Evolutionary conservation across 257 asterid species (phyloP), one percentile per base, ranked within the genome.

Genomic region (Jacaranda mimosifolia): DNA sequence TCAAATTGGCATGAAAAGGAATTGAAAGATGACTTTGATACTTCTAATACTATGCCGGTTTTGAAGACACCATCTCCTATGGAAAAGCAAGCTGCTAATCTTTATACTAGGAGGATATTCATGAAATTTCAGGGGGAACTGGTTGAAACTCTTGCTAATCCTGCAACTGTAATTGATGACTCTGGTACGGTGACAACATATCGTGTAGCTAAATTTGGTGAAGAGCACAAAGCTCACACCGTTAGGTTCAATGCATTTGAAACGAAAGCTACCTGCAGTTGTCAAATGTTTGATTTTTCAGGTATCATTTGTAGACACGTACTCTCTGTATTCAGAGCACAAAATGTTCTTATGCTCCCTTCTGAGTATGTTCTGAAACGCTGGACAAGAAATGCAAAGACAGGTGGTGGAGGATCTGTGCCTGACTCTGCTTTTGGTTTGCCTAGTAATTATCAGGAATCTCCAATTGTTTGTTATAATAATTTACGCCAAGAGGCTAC

Each of bases 81-180:
- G 98, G 98, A 92, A 79, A 94, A 94, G 80, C 97, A 94, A 77
- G 98, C 96, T 14, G 98, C 98, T 58, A 79, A 81, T 73, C 85
- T 89, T 18, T 94, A 87, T 76, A 92, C 97, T 13, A 84, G 90
- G 85, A 90, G 82, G 81, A 78, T 92, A 65, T 94, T 94, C 87
- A 67, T 85, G 77, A 94, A 90, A 78, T 94, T 94, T 83, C 98
- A 91, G 78, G 94, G 83, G 66, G 98, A 94, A 80, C 70, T 92
- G 65, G 93, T 94, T 32, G 97, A 94, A 79, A 89, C 97, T 46
- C 93, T 92, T 73, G 97, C 96, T 35, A 90, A 92, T 85, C 94
- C 91, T 21, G 96, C 97, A 14, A 88, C 87, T 63, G 76, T 88
- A 79, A 72, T 92, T 59, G 91, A 89, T 38, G 94, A 83, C 9